Conservation (phyloP, 176 grass and related monocot species). For the Oryza punctata region DNA sequence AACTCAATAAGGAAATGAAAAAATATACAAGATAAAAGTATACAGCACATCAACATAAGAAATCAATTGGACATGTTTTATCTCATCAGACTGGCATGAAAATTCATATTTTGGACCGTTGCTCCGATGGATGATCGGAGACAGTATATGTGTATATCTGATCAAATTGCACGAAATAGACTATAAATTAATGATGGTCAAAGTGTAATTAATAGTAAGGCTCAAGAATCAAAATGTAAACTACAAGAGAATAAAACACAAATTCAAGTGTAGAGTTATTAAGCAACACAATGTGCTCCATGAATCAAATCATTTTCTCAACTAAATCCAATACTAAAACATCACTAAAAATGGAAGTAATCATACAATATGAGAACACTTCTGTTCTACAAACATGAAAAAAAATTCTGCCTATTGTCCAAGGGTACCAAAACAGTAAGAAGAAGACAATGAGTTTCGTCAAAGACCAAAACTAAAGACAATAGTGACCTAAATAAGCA, state of each 20-base stretch:
- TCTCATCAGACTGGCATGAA: neutral
- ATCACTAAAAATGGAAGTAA: conserved; percentile 22
- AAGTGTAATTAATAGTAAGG: neutral
- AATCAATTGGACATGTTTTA: neutral
- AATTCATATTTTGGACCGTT: too few species aligned
- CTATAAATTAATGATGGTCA: too few species aligned
- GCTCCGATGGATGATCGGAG: too few species aligned
- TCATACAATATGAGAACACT: neutral
- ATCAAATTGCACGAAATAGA: too few species aligned
- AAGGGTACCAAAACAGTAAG: conserved; percentile 26
- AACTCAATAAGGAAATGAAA: neutral
- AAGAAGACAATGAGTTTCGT: conserved; percentile 23
- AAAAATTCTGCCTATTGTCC: neutral
- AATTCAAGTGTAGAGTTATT: neutral
- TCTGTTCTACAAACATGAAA: conserved; percentile 20
- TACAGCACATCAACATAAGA: neutral
- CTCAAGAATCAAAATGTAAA: neutral
- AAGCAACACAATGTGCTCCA: neutral
- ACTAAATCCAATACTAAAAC: conserved; percentile 19
- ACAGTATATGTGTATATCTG: too few species aligned
- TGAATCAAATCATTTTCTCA: conserved; percentile 33
- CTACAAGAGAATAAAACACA: conserved; percentile 1
- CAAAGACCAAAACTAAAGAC: neutral
- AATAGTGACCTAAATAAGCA: neutral
- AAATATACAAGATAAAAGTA: conserved; percentile 7